Evolutionary conservation across 1,284 basidiomycete genomes (phyloP).

Genomic region (Uromyces viciae-fabae): DNA sequence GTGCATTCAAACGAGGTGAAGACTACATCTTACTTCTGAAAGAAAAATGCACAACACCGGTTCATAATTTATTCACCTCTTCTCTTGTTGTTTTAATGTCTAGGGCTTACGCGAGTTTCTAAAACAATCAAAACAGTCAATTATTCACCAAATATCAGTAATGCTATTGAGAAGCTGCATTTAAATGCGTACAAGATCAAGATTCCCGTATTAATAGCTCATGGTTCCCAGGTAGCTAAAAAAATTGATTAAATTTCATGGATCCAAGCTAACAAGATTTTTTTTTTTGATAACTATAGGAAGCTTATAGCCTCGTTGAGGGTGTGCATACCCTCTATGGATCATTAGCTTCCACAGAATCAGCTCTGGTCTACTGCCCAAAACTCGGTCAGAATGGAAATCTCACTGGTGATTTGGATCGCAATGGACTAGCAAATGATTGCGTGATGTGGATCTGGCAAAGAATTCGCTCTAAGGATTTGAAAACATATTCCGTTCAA

Average conservation of each 20-base stretch:
- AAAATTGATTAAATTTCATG: background rate
- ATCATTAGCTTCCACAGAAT: conserved; percentile 12
- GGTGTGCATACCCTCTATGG: conserved; percentile 17
- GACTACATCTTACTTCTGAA: too few species aligned
- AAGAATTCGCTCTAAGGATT: too few species aligned
- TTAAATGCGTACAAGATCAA: conserved; percentile 13
- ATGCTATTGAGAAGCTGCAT: conserved; percentile 20
- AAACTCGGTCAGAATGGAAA: conserved; percentile 8
- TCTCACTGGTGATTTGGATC: conserved; percentile 10
- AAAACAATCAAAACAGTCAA: background rate
- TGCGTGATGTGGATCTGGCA: conserved; percentile 11
- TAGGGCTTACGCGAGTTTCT: background rate
- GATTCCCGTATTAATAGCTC: conserved; percentile 21
- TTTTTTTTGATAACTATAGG: background rate
- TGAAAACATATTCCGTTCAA: background rate
- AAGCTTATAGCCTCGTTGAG: conserved; percentile 9
- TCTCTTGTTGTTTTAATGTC: background rate
- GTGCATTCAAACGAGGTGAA: too few species aligned
- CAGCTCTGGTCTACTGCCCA: conserved; percentile 24
- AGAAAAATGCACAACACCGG: too few species aligned
- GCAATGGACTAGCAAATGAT: conserved; percentile 21
- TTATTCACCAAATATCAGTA: conserved; percentile 20
- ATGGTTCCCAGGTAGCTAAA: conserved; percentile 25
- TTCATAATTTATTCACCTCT: background rate
- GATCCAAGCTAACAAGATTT: background rate